Evolutionary conservation across 306 rosid genomes (phyloP).

Genomic region (Nissolia schottii): DNA sequence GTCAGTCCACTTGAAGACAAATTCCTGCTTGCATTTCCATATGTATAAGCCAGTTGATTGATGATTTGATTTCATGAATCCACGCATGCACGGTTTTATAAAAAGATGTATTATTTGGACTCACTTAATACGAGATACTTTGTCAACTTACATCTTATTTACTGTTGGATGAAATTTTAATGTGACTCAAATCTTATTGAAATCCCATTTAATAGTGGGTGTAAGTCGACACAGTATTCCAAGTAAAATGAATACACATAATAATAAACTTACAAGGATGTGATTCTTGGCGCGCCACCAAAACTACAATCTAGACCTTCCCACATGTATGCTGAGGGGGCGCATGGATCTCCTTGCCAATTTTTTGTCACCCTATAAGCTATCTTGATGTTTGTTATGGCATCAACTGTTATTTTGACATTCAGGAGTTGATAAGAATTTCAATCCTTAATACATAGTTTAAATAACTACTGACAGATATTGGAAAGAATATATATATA

Average conservation of each 20-base stretch:
- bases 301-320: constrained; percentile 47
- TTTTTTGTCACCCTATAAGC: constrained; percentile 37
- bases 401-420: constrained; percentile 32
- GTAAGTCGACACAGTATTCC: no score
- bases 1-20: constrained; percentile 45
- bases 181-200: no score
- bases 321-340: constrained; percentile 42
- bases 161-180: no score
- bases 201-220: no score
- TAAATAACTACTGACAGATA: not conserved
- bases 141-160: no score
- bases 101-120: no score
- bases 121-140: no score
- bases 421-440: not conserved
- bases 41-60: not conserved
- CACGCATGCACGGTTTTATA: not conserved
- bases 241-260: no score
- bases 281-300: constrained; percentile 36
- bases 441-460: not conserved
- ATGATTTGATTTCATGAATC: not conserved
- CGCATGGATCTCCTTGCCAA: constrained; percentile 71
- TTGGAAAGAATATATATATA: not conserved
- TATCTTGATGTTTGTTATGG: constrained; percentile 46
- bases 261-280: constrained; percentile 48
- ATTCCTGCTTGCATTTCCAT: constrained; percentile 32